phyloP scores from a whole-genome alignment of 768 basidiomycete genomes.

The Antrodiella citrinella region DNA sequence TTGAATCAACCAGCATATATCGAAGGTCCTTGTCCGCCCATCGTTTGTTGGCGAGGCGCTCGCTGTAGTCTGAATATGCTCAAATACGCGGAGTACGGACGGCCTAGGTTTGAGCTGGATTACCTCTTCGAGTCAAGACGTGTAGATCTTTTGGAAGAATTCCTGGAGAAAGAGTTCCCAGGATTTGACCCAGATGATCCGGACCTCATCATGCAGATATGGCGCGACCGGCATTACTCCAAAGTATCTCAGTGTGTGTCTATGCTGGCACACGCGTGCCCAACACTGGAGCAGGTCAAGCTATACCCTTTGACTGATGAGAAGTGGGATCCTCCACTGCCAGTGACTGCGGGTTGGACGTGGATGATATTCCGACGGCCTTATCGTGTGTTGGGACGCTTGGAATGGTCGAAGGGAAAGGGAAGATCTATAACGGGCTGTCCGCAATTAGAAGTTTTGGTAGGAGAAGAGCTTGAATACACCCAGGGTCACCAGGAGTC shows the following conservation, averaged over 20 bases:
- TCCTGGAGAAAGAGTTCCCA: background rate
- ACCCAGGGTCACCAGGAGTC: background rate
- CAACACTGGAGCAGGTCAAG: conserved; percentile 11
- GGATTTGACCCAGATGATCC: conserved; percentile 1
- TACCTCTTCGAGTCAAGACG: background rate
- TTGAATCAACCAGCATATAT: background rate
- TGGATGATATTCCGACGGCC: conserved; percentile 10
- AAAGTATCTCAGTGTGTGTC: background rate
- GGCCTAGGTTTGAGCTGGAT: too few species aligned
- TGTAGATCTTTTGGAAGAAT: background rate
- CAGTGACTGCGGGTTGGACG: background rate
- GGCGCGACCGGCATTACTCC: conserved; percentile 1
- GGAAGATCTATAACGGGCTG: background rate
- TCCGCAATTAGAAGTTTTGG: background rate
- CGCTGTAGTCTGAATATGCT: background rate
- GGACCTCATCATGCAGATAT: background rate
- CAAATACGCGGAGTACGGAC: background rate
- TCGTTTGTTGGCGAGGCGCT: background rate
- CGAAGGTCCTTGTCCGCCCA: background rate
- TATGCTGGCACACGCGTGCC: conserved; percentile 5
- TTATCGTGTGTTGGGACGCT: background rate
- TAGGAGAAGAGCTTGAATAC: background rate
- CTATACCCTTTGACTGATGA: too few species aligned
- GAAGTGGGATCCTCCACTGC: too few species aligned
- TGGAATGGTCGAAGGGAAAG: background rate